These are phyloP conservation scores for Hymenoscyphus fructigenus DNA, from an alignment of 2,329 filamentous ascomycete species.

Conservation along the genomic window DNA sequence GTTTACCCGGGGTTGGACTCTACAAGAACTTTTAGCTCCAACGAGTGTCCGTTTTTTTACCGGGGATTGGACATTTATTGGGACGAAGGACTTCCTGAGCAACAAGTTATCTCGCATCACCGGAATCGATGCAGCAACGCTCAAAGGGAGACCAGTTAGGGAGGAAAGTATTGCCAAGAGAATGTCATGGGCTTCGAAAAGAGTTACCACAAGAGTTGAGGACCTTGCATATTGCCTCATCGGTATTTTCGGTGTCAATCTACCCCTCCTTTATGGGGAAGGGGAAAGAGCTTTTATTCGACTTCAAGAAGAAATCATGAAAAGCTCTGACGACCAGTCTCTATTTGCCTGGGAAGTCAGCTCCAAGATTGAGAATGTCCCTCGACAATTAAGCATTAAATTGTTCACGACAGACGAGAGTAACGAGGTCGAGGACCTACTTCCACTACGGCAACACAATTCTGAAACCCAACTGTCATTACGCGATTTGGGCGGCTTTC, in stretches of 20 bases:
- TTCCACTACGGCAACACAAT: neutral
- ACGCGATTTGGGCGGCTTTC: conserved; percentile 10
- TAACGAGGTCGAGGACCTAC: neutral
- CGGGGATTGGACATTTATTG: conserved; percentile 9
- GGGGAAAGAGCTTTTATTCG: conserved; percentile 35
- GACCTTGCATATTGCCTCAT: conserved; percentile 42
- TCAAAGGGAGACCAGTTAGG: neutral
- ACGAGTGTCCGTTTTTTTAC: conserved; percentile 7
- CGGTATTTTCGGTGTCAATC: conserved; percentile 44
- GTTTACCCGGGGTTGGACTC: conserved; percentile 17
- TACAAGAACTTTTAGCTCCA: conserved; percentile 17
- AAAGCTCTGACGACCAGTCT: conserved; percentile 38
- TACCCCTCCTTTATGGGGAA: conserved; percentile 45
- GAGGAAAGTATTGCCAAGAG: conserved; percentile 28
- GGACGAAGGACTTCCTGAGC: conserved; percentile 3
- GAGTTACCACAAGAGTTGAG: conserved; percentile 39
- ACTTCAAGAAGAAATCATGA: conserved; percentile 41
- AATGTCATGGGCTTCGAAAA: conserved; percentile 38
- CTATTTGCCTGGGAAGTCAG: conserved; percentile 34
- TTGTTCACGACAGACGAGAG: neutral
- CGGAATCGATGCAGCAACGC: conserved; percentile 9
- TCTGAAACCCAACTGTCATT: neutral
- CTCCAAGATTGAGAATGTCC: neutral
- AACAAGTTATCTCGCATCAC: neutral
- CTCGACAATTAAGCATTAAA: neutral